Conservation (phyloP, 441 rosid genomes). For the Geranium incanum region DNA sequence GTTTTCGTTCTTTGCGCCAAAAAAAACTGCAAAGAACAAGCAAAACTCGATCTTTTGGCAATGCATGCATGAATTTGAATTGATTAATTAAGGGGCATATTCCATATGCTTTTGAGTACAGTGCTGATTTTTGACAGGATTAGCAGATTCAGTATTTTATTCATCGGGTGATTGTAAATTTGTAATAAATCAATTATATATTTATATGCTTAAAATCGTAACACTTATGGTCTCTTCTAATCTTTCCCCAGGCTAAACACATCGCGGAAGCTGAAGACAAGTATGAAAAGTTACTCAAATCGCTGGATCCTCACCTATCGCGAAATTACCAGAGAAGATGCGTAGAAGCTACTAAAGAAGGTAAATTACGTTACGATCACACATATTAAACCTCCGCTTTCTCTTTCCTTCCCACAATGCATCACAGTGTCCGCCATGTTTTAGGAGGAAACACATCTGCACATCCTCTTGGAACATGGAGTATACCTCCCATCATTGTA, state of each 20-base stretch:
- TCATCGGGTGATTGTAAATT: neutral
- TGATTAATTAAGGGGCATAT: neutral
- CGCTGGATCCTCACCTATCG: conserved; percentile 58
- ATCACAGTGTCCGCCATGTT: neutral
- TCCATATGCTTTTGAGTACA: neutral
- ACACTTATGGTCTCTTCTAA: neutral
- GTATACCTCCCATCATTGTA: conserved; percentile 53
- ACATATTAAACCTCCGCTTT: neutral
- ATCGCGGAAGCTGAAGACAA: conserved; percentile 68
- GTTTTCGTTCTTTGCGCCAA: neutral
- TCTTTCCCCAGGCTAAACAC: conserved; percentile 46
- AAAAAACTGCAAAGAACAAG: neutral
- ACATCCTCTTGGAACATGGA: conserved; percentile 68
- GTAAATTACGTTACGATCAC: conserved; percentile 26
- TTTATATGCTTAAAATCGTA: neutral
- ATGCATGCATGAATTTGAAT: neutral
- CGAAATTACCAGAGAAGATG: conserved; percentile 59
- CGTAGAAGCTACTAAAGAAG: conserved; percentile 76
- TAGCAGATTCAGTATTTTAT: neutral
- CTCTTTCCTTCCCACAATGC: neutral
- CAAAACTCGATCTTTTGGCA: neutral
- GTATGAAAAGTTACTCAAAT: conserved; percentile 41
- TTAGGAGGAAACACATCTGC: conserved; percentile 56
- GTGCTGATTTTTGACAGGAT: neutral
- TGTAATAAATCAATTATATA: neutral